Evolutionary conservation across 1,284 basidiomycete species (phyloP).

Genomic region (Schizophyllum amplum): DNA sequence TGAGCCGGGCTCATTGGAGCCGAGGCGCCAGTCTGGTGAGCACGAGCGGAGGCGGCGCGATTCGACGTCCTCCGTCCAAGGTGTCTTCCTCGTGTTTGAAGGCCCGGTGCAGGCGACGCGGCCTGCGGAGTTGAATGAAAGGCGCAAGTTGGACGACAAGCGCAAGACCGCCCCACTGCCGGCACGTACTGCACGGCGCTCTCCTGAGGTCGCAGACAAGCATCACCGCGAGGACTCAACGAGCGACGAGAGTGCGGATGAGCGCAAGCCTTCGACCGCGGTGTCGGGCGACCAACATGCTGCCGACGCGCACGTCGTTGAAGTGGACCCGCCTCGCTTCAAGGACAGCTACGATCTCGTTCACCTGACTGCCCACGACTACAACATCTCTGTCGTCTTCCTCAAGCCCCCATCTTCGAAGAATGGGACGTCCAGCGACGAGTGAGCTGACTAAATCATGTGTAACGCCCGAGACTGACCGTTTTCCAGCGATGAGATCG

Average conservation of each 20-base stretch:
- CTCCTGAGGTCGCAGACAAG: background rate
- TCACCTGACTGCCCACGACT: background rate
- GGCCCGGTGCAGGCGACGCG: background rate
- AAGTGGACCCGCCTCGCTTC: background rate
- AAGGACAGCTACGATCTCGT: background rate
- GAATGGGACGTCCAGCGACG: background rate
- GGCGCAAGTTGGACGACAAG: no score
- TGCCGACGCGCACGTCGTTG: no score
- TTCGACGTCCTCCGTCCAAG: background rate
- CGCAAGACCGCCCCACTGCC: background rate
- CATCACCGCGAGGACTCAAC: background rate
- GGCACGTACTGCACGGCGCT: background rate
- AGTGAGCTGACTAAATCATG: background rate
- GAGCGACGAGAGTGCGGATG: no score
- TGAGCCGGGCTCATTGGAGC: no score
- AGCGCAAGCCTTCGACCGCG: no score
- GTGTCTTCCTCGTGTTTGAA: background rate
- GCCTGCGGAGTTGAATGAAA: background rate
- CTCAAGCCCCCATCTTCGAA: background rate
- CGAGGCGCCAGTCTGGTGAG: no score
- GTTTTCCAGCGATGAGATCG: background rate
- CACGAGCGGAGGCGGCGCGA: background rate
- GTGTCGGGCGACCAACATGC: no score
- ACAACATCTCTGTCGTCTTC: background rate
- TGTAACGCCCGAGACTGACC: background rate